Conservation (phyloP, 1,139 yeast species). For the Tardiomyces digboiensis region DNA sequence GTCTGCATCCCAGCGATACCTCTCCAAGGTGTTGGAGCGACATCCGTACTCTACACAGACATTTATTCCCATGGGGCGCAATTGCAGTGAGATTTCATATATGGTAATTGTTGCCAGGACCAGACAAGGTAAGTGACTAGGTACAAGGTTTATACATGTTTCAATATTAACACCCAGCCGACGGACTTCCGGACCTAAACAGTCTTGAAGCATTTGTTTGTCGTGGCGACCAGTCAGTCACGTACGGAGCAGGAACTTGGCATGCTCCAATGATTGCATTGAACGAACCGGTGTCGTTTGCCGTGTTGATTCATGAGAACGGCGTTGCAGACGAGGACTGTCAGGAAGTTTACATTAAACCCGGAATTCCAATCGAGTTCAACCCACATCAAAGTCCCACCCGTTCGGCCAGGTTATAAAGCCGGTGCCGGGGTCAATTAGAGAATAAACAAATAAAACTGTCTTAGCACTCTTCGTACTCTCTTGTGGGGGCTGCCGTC, state of each 20-base stretch:
- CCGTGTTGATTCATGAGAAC: slow-evolving; percentile 77
- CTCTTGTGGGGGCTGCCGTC: too few species aligned
- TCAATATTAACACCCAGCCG: slow-evolving; percentile 14
- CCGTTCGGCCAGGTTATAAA: too few species aligned
- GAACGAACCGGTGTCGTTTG: slow-evolving; percentile 54
- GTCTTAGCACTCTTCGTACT: too few species aligned
- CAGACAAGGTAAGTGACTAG: slow-evolving; percentile 21
- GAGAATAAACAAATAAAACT: too few species aligned
- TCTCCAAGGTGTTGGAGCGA: slow-evolving; percentile 68
- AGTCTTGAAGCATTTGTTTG: slow-evolving; percentile 62
- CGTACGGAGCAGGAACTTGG: slow-evolving; percentile 75
- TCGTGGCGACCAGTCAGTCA: slow-evolving; percentile 78
- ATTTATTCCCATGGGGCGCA: slow-evolving; percentile 78
- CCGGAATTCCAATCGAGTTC: neutral
- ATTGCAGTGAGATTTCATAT: slow-evolving; percentile 41
- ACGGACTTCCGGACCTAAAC: slow-evolving; percentile 50
- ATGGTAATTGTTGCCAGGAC: slow-evolving; percentile 74
- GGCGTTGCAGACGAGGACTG: slow-evolving; percentile 75
- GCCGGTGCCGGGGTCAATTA: too few species aligned
- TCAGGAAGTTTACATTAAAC: slow-evolving; percentile 59
- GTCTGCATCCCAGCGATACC: slow-evolving; percentile 29
- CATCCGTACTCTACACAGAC: slow-evolving; percentile 92
- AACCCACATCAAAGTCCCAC: neutral
- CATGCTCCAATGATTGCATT: slow-evolving; percentile 93
- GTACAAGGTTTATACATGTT: too few species aligned